Conservation (phyloP, 2,329 filamentous ascomycete genomes). For the Aciculosporium take region DNA sequence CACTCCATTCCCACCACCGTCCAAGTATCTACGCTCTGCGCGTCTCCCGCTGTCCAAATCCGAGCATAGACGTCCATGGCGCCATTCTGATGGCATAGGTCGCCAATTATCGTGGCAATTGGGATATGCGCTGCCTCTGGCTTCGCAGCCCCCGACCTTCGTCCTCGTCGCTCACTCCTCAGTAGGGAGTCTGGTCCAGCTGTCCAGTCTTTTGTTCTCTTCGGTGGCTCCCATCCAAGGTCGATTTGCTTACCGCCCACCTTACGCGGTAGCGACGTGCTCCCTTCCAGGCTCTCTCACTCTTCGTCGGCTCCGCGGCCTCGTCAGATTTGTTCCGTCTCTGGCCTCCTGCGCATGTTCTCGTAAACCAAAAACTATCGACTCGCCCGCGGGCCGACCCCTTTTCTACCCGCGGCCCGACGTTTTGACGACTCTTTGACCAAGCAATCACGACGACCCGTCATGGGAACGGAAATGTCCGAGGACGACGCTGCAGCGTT, state of each 20-base stretch:
- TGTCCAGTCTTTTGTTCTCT: neutral
- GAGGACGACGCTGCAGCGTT: slow-evolving; percentile 28
- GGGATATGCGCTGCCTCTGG: slow-evolving; percentile 24
- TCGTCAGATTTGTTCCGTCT: neutral
- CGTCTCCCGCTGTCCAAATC: slow-evolving; percentile 5
- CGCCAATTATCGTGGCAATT: slow-evolving; percentile 23
- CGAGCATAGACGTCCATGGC: slow-evolving; percentile 11
- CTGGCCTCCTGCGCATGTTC: slow-evolving; percentile 6
- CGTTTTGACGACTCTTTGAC: neutral
- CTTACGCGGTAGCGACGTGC: neutral
- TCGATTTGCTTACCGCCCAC: neutral
- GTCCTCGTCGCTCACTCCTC: slow-evolving; percentile 5
- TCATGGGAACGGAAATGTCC: slow-evolving; percentile 26
- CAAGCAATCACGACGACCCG: slow-evolving; percentile 6
- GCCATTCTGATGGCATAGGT: slow-evolving; percentile 21
- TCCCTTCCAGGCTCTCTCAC: neutral
- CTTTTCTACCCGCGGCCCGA: neutral
- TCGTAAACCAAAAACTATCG: slow-evolving; percentile 1
- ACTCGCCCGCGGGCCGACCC: slow-evolving; percentile 5
- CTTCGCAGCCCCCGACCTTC: slow-evolving; percentile 18
- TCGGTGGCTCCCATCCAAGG: neutral
- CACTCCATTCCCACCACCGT: neutral
- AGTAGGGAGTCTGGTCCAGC: slow-evolving; percentile 1
- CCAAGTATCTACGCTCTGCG: neutral
- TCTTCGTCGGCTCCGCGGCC: neutral